These are phyloP conservation scores for Suillus variegatus DNA, from an alignment of 768 basidiomycete genomes.

Conservation along the genomic window DNA sequence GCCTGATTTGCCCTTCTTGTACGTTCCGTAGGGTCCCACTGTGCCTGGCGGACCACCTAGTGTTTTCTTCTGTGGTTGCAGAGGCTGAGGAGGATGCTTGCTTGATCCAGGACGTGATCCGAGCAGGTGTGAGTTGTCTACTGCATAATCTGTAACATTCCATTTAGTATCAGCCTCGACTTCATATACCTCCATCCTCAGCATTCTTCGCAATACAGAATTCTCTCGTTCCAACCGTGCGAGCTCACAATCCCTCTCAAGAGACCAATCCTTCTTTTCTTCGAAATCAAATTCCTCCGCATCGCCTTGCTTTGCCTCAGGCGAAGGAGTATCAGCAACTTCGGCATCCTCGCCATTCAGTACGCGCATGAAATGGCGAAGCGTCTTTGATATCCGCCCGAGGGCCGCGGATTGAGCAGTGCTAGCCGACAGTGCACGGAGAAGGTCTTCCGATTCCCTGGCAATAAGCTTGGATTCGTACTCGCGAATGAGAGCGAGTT, in stretches of 20 bases:
- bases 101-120: constrained; percentile 17
- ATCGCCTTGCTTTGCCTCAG: constrained; percentile 7
- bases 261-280: constrained; percentile 60
- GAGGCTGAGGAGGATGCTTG: constrained; percentile 5
- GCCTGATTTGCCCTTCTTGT: constrained; percentile 26
- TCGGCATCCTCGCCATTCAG: constrained; percentile 63
- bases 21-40: constrained; percentile 46
- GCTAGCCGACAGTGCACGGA: constrained; percentile 57
- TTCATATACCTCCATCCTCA: constrained; percentile 47
- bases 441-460: constrained; percentile 68
- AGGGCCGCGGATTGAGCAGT: constrained; percentile 70
- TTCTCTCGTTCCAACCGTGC: constrained; percentile 88
- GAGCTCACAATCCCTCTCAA: constrained; percentile 92
- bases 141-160: constrained; percentile 12
- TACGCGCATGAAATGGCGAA: constrained; percentile 70
- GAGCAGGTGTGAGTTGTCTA: constrained; percentile 18
- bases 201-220: constrained; percentile 69
- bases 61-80: constrained; percentile 23
- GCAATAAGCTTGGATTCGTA: constrained; percentile 85
- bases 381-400: constrained; percentile 63
- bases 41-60: constrained; percentile 37
- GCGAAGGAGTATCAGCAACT: constrained; percentile 12
- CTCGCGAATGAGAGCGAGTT: constrained; percentile 85
- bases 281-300: constrained; percentile 24
- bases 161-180: constrained; percentile 1